Percentiles rank a stretch among this genome's conserved stretches.
phyloP scores from a whole-genome alignment of 1,284 basidiomycete genomes.

The Malassezia brasiliensis region DNA sequence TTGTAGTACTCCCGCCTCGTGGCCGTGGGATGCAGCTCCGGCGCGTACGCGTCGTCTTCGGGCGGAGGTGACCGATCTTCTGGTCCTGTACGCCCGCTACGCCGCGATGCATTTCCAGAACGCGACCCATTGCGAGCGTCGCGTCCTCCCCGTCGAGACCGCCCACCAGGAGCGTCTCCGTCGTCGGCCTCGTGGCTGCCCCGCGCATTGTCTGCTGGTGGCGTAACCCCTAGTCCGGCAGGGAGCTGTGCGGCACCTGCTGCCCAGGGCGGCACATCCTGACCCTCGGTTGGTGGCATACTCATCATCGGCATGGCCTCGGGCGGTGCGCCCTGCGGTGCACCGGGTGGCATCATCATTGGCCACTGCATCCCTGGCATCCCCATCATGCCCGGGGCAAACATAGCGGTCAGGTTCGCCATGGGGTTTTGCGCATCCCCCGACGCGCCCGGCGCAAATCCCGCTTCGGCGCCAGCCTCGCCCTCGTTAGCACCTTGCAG shows the following conservation, averaged over 20 bases:
- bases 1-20: slow-evolving; percentile 22
- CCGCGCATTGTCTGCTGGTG: background rate
- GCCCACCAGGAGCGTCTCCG: background rate
- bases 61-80: background rate
- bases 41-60: slow-evolving; percentile 14
- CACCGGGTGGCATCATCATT: slow-evolving; percentile 34
- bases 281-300: background rate
- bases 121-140: background rate
- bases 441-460: slow-evolving; percentile 15
- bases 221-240: background rate
- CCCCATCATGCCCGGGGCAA: slow-evolving; percentile 24
- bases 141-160: background rate
- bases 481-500: background rate
- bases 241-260: background rate
- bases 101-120: background rate
- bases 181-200: background rate
- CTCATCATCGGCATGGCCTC: slow-evolving; percentile 14
- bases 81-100: background rate
- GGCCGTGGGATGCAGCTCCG: background rate
- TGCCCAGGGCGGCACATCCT: background rate
- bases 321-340: background rate
- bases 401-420: slow-evolving; percentile 35
- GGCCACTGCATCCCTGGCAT: slow-evolving; percentile 33
- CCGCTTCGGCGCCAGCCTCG: background rate
- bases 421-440: slow-evolving; percentile 24